Conservation (phyloP, 176 grass and related monocot genomes). For the Ampelocalamus luodianensis region DNA sequence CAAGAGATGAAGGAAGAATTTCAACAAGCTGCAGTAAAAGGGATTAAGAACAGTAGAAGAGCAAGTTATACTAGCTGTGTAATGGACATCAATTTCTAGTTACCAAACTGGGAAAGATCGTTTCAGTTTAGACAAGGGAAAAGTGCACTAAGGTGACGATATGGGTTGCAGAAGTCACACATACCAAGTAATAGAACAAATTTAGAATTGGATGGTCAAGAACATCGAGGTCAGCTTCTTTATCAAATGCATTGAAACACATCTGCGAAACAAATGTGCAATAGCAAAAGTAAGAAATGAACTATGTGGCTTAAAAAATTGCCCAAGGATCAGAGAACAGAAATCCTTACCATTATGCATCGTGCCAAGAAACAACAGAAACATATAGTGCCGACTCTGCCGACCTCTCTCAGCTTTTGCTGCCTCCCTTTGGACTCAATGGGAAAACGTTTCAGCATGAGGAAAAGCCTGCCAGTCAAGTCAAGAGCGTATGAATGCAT, state of each 20-base stretch:
- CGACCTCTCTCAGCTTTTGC: conserved; percentile 84
- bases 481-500: conserved; percentile 16
- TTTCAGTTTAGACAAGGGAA: conserved; percentile 4
- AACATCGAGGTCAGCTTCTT: conserved; percentile 76
- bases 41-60: background rate
- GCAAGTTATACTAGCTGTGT: background rate
- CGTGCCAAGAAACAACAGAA: conserved; percentile 73
- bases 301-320: background rate
- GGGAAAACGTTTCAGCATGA: conserved; percentile 83
- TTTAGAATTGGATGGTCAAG: conserved; percentile 79
- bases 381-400: conserved; percentile 81
- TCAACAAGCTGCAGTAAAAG: conserved; percentile 64
- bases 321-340: background rate
- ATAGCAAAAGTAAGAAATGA: conserved; percentile 2
- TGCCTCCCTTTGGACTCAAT: conserved; percentile 84
- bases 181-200: conserved; percentile 85
- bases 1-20: conserved; percentile 72
- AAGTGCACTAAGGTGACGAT: background rate
- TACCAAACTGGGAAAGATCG: background rate
- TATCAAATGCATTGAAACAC: conserved; percentile 73
- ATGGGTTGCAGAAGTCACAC: background rate
- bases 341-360: conserved; percentile 74
- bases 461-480: conserved; percentile 68
- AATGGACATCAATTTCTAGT: background rate
- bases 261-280: conserved; percentile 57